Evolutionary conservation across 306 rosid species (phyloP).

Genomic region (Herpetospermum pedunculosum): DNA sequence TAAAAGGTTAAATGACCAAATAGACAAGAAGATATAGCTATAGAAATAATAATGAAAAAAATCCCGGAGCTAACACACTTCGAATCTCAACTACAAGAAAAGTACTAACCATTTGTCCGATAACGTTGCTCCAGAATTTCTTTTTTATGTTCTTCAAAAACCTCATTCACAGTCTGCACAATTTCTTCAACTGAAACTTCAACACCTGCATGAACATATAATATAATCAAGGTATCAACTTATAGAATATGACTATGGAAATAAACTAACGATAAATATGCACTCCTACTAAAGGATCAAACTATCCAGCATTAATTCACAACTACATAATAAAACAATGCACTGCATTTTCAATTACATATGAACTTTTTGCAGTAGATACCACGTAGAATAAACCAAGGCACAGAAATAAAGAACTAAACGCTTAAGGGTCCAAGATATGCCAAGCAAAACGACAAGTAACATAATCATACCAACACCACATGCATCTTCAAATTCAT

Average conservation of each 20-base stretch:
- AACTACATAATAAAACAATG: background rate
- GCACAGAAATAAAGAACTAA: background rate
- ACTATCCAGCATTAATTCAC: background rate
- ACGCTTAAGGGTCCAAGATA: background rate
- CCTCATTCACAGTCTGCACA: constrained; percentile 41
- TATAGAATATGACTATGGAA: background rate
- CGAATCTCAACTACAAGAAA: background rate
- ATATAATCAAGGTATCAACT: background rate
- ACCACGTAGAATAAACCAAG: background rate
- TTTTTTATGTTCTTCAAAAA: constrained; percentile 60
- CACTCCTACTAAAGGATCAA: background rate
- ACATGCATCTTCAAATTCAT: constrained; percentile 72
- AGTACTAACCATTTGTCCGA: constrained; percentile 48
- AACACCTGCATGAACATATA: constrained; percentile 39
- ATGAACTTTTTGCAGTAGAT: background rate
- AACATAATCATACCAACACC: constrained; percentile 66
- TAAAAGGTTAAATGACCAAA: background rate
- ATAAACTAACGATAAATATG: background rate
- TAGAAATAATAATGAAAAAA: background rate
- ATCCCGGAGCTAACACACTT: background rate
- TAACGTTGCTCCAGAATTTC: constrained; percentile 65
- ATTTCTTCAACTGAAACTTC: constrained; percentile 78
- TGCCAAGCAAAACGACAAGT: background rate
- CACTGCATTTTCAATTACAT: background rate
- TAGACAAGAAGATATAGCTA: background rate